Percentiles rank a stretch among this genome's conserved stretches.
Conservation (phyloP, 768 basidiomycete genomes). For the Mycena alexandri region DNA sequence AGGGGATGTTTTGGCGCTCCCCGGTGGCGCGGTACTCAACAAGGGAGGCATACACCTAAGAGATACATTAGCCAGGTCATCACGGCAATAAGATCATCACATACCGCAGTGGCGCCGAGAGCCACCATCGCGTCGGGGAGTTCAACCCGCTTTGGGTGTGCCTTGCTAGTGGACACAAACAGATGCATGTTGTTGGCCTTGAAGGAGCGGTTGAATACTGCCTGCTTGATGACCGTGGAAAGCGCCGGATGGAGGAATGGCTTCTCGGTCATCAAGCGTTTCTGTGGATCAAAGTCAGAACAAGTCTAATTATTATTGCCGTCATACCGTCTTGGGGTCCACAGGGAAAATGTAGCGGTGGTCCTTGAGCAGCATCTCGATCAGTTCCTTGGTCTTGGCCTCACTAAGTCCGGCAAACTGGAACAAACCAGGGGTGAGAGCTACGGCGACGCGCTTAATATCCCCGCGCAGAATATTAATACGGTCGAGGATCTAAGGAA, state of each 20-base stretch:
- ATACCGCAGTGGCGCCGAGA: conserved; percentile 8
- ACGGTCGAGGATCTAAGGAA: conserved; percentile 7
- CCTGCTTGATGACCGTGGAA: neutral
- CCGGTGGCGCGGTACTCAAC: conserved; percentile 11
- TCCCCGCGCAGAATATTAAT: conserved; percentile 22
- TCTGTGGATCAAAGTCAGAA: neutral
- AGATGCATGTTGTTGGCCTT: conserved; percentile 9
- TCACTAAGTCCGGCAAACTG: neutral
- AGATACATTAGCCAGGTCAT: neutral
- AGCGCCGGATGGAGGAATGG: conserved; percentile 8
- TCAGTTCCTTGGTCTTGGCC: neutral
- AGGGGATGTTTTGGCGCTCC: conserved; percentile 9
- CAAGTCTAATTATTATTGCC: too few species aligned
- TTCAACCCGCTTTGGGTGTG: neutral
- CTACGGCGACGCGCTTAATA: neutral
- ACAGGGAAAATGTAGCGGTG: conserved; percentile 16
- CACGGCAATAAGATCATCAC: neutral
- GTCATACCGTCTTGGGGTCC: conserved; percentile 5
- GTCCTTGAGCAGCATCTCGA: conserved; percentile 12
- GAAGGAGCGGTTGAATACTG: conserved; percentile 10
- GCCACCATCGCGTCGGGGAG: conserved; percentile 21
- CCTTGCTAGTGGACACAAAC: conserved; percentile 1
- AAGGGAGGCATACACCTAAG: conserved; percentile 13
- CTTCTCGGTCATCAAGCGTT: conserved; percentile 9
- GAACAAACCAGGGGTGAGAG: neutral